Evolutionary conservation across 2,329 filamentous ascomycete species (phyloP).

Genomic region (Biscogniauxia mediterranea): DNA sequence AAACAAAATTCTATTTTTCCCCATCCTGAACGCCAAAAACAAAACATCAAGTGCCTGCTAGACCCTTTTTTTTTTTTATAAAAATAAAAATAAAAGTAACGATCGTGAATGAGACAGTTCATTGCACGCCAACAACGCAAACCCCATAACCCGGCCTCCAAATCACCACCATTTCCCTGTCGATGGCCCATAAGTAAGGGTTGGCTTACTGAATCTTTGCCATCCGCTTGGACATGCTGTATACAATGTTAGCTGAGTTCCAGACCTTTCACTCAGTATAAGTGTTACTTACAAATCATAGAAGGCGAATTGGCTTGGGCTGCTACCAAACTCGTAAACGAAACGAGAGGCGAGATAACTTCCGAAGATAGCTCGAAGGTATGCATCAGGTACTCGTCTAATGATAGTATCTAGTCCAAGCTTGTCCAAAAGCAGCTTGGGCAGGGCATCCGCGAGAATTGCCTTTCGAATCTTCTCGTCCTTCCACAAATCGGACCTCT

Average conservation of each 20-base stretch:
- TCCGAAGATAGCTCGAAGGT: constrained; percentile 92
- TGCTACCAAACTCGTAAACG: constrained; percentile 92
- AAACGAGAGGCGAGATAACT: constrained; percentile 94
- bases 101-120: neutral
- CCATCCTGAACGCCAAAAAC: neutral
- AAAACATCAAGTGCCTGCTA: neutral
- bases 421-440: constrained; percentile 78
- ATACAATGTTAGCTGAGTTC: constrained; percentile 30
- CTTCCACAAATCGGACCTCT: constrained; percentile 88
- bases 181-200: constrained; percentile 2
- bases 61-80: neutral
- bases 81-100: neutral
- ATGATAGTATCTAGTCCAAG: constrained; percentile 89
- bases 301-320: constrained; percentile 94
- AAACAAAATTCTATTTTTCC: neutral
- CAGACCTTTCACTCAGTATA: neutral
- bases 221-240: constrained; percentile 65
- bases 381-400: constrained; percentile 82
- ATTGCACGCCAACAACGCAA: neutral
- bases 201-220: constrained; percentile 40
- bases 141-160: neutral
- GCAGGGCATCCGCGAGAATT: constrained; percentile 82
- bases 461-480: constrained; percentile 74
- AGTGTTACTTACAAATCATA: constrained; percentile 81
- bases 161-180: constrained; percentile 8